A percentile compares a stretch with the other conserved stretches of the same genome.
Conservation (phyloP, 2,329 filamentous ascomycete species). For the Ascocoryne sarcoides region DNA sequence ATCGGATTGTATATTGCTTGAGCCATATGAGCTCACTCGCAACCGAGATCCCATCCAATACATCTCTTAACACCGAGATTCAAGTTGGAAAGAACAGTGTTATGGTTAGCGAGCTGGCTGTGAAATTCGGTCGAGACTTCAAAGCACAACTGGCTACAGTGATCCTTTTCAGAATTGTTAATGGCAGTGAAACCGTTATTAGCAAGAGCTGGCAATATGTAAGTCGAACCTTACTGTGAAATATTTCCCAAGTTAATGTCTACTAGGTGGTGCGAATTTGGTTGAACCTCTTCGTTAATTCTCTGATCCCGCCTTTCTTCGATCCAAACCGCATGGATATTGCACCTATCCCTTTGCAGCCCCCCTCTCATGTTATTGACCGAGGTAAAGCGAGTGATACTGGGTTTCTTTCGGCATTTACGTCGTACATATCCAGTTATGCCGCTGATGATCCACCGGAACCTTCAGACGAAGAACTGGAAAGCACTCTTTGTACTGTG, state of each 20-base stretch:
- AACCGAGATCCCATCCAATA: slow-evolving; percentile 68
- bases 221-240: slow-evolving; percentile 31
- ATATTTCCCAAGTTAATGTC: slow-evolving; percentile 31
- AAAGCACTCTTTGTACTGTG: slow-evolving; percentile 88
- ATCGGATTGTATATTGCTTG: slow-evolving; percentile 85
- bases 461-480: slow-evolving; percentile 92
- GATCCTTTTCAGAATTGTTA: slow-evolving; percentile 88
- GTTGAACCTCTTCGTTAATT: slow-evolving; percentile 93
- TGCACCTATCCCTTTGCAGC: slow-evolving; percentile 78
- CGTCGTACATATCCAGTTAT: slow-evolving; percentile 96
- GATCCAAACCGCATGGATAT: slow-evolving; percentile 59
- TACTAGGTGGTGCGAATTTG: slow-evolving; percentile 77
- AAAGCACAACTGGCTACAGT: slow-evolving; percentile 88
- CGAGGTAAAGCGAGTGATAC: slow-evolving; percentile 71
- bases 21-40: slow-evolving; percentile 85
- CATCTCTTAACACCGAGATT: slow-evolving; percentile 86
- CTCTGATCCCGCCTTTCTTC: slow-evolving; percentile 77
- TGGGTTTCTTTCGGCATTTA: slow-evolving; percentile 87
- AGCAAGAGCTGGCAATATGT: slow-evolving; percentile 71
- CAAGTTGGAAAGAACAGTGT: slow-evolving; percentile 86
- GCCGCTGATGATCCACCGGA: slow-evolving; percentile 96
- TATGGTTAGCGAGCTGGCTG: slow-evolving; percentile 97
- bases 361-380: slow-evolving; percentile 86
- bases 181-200: slow-evolving; percentile 72
- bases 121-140: slow-evolving; percentile 89